These are phyloP conservation scores for Aspergillus funiculosus DNA, from an alignment of 495 filamentous ascomycete genomes.

Conservation along the genomic window DNA sequence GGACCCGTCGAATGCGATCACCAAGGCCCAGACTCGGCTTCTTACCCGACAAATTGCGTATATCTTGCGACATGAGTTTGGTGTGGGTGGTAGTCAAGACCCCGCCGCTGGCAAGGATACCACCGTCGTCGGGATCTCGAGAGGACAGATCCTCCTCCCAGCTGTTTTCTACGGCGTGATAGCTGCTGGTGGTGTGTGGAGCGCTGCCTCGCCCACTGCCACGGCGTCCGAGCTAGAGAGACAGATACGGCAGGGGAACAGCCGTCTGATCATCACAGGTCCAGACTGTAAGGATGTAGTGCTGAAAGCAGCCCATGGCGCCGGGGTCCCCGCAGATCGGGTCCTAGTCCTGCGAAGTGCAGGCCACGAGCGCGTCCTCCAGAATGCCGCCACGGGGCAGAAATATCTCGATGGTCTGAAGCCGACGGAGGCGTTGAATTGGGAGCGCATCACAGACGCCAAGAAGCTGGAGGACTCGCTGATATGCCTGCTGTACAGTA, in stretches of 20 bases:
- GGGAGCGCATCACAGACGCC: slow-evolving; percentile 41
- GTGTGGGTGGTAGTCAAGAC: slow-evolving; percentile 43
- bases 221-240: slow-evolving; percentile 38
- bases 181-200: slow-evolving; percentile 47
- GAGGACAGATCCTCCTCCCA: slow-evolving; percentile 43
- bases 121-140: slow-evolving; percentile 44
- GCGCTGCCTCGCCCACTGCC: slow-evolving; percentile 30
- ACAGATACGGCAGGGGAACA: slow-evolving; percentile 28
- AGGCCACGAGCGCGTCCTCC: slow-evolving; percentile 14
- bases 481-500: slow-evolving; percentile 28
- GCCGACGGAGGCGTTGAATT: slow-evolving; percentile 29
- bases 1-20: slow-evolving; percentile 41
- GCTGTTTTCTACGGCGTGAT: slow-evolving; percentile 44
- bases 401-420: slow-evolving; percentile 16
- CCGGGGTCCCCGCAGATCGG: slow-evolving; percentile 49
- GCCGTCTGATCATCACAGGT: slow-evolving; percentile 11
- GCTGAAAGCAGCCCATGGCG: slow-evolving; percentile 52
- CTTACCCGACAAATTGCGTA: slow-evolving; percentile 41
- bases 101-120: slow-evolving; percentile 46
- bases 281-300: slow-evolving; percentile 11
- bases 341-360: slow-evolving; percentile 15
- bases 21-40: slow-evolving; percentile 40
- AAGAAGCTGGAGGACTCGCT: slow-evolving; percentile 24
- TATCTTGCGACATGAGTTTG: slow-evolving; percentile 42
- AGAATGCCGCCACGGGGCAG: slow-evolving; percentile 13